Percentiles rank a stretch among this genome's conserved stretches.
Evolutionary conservation across 345 rosid genomes (phyloP).

Genomic region (Linum lewisii): DNA sequence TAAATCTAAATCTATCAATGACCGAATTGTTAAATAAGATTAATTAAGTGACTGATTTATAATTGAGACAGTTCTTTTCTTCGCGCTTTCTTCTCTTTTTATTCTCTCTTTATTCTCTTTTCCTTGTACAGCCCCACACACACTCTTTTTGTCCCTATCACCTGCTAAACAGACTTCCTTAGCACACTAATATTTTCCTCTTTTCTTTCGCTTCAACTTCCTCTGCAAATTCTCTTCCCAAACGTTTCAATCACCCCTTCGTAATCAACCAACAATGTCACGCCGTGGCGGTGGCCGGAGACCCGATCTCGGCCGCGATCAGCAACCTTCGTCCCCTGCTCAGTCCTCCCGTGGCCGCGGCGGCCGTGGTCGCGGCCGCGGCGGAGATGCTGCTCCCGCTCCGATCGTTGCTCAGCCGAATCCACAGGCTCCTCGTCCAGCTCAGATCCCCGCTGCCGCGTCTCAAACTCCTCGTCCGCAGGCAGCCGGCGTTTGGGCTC

Average conservation of each 20-base stretch:
- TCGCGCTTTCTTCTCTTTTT: no score
- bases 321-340: not conserved
- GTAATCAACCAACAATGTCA: slow-evolving; percentile 11
- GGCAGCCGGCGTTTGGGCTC: not conserved
- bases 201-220: no score
- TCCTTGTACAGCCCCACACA: no score
- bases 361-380: not conserved
- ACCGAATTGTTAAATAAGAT: no score
- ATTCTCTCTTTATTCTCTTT: no score
- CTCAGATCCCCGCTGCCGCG: not conserved
- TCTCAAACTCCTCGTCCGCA: no score
- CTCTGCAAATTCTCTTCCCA: not conserved
- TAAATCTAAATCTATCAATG: no score
- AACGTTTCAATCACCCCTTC: not conserved
- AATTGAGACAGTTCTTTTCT: no score
- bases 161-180: no score
- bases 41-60: no score
- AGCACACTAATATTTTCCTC: no score
- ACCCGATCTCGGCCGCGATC: not conserved
- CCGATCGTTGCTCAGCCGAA: not conserved
- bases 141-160: no score
- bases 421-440: not conserved
- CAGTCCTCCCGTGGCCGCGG: slow-evolving; percentile 1
- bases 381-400: not conserved
- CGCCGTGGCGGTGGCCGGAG: slow-evolving; percentile 15